Percentiles rank a stretch among this genome's conserved stretches.
phyloP scores from a whole-genome alignment of 2,329 filamentous ascomycete species.

The Diplodia sapinea region DNA sequence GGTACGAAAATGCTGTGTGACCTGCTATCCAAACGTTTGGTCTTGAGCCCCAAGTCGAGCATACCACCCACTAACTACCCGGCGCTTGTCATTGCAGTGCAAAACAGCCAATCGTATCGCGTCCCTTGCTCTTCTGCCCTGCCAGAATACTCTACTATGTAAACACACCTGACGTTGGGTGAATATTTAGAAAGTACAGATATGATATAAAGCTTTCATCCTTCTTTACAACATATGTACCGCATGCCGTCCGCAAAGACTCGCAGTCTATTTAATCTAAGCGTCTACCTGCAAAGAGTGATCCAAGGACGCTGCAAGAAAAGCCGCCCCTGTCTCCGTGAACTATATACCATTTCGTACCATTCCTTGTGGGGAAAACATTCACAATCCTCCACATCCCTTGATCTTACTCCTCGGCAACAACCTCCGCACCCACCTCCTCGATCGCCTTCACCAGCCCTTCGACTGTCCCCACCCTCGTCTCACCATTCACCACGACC shows the following conservation, averaged over 20 bases:
- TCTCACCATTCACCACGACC: conserved; percentile 70
- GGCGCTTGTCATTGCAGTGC: neutral
- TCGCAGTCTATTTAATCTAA: neutral
- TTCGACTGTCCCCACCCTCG: conserved; percentile 65
- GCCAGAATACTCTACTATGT: too few species aligned
- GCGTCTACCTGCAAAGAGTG: neutral
- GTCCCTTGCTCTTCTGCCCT: too few species aligned
- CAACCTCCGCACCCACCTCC: conserved; percentile 48
- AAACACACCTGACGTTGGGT: too few species aligned
- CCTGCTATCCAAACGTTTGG: neutral
- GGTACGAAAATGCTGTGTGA: neutral
- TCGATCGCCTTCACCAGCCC: conserved; percentile 66
- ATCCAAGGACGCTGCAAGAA: neutral
- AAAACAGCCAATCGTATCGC: too few species aligned
- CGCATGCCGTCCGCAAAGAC: neutral
- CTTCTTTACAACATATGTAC: neutral
- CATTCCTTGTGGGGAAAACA: neutral
- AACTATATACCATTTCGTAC: neutral
- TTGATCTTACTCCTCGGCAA: neutral
- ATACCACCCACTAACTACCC: neutral
- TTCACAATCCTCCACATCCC: neutral
- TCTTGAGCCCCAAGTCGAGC: neutral
- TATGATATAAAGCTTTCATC: too few species aligned
- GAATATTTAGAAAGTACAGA: too few species aligned
- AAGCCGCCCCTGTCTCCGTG: neutral